Percentiles rank a stretch among this genome's conserved stretches.
Evolutionary conservation across 2,329 filamentous ascomycete genomes (phyloP).

Genomic region (Xylariomycetidae sp.): DNA sequence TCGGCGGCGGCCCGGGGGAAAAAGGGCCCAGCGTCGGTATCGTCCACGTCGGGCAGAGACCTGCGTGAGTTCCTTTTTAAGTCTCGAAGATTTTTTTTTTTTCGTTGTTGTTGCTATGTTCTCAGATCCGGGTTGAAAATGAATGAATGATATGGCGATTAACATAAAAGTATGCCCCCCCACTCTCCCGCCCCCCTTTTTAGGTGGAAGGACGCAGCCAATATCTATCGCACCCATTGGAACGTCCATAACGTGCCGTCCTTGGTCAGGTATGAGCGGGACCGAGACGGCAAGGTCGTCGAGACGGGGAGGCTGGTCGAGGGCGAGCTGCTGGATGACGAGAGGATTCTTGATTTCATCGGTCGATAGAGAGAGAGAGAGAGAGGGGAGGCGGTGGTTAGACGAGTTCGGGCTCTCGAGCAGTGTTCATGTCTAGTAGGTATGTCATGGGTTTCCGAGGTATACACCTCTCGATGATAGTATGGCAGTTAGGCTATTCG

Average conservation of each 20-base stretch:
- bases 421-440: no score
- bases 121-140: no score
- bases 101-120: no score
- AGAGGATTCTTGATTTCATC: slow-evolving; percentile 19
- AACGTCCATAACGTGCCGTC: slow-evolving; percentile 29
- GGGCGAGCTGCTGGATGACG: slow-evolving; percentile 26
- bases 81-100: no score
- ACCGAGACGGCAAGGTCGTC: slow-evolving; percentile 22
- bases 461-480: no score
- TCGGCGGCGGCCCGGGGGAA: slow-evolving; percentile 17
- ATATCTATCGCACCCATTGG: slow-evolving; percentile 31
- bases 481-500: no score
- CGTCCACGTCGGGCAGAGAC: slow-evolving; percentile 30
- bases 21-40: slow-evolving; percentile 22
- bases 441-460: no score
- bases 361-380: not conserved
- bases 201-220: slow-evolving; percentile 31
- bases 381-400: no score
- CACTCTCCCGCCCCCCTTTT: no score
- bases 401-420: no score
- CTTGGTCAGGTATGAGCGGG: slow-evolving; percentile 29
- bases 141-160: no score
- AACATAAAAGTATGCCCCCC: no score
- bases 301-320: slow-evolving; percentile 29
- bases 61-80: slow-evolving; percentile 24